A percentile compares a stretch with the other conserved stretches of the same genome.
phyloP scores from a whole-genome alignment of 805 yeast genomes.

The Cyberlindnera veronae region DNA sequence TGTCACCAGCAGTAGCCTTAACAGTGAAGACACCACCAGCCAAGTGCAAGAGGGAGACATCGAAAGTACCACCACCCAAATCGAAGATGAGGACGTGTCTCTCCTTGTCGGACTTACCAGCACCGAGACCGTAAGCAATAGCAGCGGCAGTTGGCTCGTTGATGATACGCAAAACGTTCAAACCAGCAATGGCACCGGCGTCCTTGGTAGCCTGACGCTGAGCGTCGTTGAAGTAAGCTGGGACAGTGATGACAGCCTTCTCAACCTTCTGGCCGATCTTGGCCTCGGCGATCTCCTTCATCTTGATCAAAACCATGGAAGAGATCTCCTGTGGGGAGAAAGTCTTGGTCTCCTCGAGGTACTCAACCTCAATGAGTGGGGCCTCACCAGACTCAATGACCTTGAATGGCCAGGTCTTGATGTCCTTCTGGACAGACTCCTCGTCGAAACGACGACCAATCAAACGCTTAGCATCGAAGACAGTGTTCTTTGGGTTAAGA shows the following conservation, averaged over 20 bases:
- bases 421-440: slow-evolving; percentile 78
- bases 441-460: slow-evolving; percentile 78
- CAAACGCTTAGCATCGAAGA: slow-evolving; percentile 80
- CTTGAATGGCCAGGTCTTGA: slow-evolving; percentile 87
- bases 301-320: slow-evolving; percentile 67
- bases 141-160: slow-evolving; percentile 96
- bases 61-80: slow-evolving; percentile 99
- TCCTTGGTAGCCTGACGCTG: slow-evolving; percentile 82
- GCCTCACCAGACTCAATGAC: slow-evolving; percentile 60
- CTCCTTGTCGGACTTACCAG: slow-evolving; percentile 76
- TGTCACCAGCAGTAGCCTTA: slow-evolving; percentile 98
- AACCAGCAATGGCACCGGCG: slow-evolving; percentile 78
- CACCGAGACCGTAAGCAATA: slow-evolving; percentile 97
- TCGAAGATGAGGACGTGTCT: slow-evolving; percentile 90
- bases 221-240: slow-evolving; percentile 78
- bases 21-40: slow-evolving; percentile 97
- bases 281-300: slow-evolving; percentile 81
- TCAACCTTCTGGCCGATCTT: slow-evolving; percentile 68
- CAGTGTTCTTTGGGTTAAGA: slow-evolving; percentile 72
- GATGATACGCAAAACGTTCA: slow-evolving; percentile 72
- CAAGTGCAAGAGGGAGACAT: slow-evolving; percentile 88
- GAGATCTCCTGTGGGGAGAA: slow-evolving; percentile 73
- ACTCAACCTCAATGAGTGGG: slow-evolving; percentile 69
- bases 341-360: slow-evolving; percentile 63
- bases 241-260: slow-evolving; percentile 75